Conservation (phyloP, 176 grass and related monocot genomes). For the Musa itinerans region DNA sequence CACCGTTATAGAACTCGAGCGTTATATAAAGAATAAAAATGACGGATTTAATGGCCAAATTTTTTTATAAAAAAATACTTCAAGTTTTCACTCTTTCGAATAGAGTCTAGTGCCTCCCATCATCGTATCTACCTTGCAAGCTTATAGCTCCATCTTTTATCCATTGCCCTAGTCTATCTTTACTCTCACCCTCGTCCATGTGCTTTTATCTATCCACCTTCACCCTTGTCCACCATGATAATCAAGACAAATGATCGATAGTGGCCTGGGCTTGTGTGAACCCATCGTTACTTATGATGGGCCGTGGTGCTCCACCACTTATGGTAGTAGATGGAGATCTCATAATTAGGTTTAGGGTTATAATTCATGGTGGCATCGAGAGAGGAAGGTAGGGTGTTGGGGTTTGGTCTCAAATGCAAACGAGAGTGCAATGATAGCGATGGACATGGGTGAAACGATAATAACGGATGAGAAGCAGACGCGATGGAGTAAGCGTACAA, state of each 20-base stretch:
- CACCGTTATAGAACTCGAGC: too few species aligned
- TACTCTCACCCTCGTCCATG: too few species aligned
- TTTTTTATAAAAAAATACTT: background rate
- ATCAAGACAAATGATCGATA: background rate
- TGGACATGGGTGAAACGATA: too few species aligned
- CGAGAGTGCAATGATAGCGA: too few species aligned
- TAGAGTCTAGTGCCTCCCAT: too few species aligned
- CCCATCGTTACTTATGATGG: slow-evolving; percentile 62
- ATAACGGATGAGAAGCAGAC: too few species aligned
- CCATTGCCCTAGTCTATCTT: fast-evolving
- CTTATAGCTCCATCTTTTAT: too few species aligned
- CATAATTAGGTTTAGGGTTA: slow-evolving; percentile 27
- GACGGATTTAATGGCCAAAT: too few species aligned
- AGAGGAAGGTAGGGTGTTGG: background rate
- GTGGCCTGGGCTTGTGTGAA: slow-evolving; percentile 42
- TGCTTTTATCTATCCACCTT: fast-evolving
- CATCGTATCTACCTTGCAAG: fast-evolving
- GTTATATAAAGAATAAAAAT: too few species aligned
- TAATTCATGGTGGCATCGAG: slow-evolving; percentile 38
- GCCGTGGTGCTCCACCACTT: slow-evolving; percentile 68
- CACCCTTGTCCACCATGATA: too few species aligned
- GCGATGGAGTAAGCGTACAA: too few species aligned
- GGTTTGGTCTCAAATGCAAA: background rate
- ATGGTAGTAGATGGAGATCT: slow-evolving; percentile 85
- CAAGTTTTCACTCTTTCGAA: too few species aligned